A percentile compares a stretch with the other conserved stretches of the same genome.
Conservation (phyloP, 352 stramenopile species). For the Phytopythium aichiense region DNA sequence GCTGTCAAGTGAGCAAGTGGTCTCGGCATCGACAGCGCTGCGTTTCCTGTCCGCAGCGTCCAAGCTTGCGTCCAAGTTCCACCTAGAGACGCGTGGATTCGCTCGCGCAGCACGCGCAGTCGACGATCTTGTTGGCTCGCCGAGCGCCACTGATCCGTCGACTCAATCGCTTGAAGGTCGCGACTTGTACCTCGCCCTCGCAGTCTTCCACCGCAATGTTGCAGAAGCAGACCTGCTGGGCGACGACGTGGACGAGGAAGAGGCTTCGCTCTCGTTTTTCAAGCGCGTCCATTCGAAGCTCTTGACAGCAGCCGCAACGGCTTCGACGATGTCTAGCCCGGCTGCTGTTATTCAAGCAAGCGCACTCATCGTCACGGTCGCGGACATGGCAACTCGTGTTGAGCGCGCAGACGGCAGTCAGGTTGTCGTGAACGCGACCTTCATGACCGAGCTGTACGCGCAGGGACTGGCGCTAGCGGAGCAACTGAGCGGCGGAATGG, state of each 20-base stretch:
- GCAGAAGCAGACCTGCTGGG: slow-evolving; percentile 25
- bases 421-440: slow-evolving; percentile 10
- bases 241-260: slow-evolving; percentile 55
- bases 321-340: neutral
- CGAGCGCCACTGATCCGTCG: neutral
- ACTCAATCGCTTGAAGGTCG: slow-evolving; percentile 13
- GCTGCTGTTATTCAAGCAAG: slow-evolving; percentile 19
- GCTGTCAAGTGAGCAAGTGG: slow-evolving; percentile 9
- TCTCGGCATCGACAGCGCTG: slow-evolving; percentile 30
- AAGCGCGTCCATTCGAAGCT: neutral
- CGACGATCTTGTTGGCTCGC: slow-evolving; percentile 11
- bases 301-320: neutral
- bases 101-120: slow-evolving; percentile 28
- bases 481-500: slow-evolving; percentile 32
- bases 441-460: slow-evolving; percentile 36
- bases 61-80: slow-evolving; percentile 48
- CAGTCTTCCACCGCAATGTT: slow-evolving; percentile 27
- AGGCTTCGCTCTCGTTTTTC: slow-evolving; percentile 24
- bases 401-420: slow-evolving; percentile 4
- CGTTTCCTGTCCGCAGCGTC: slow-evolving; percentile 41
- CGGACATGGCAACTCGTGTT: slow-evolving; percentile 19
- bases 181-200: slow-evolving; percentile 27
- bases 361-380: slow-evolving; percentile 20
- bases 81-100: slow-evolving; percentile 30
- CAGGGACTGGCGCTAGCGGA: slow-evolving; percentile 37